A percentile compares a stretch with the other conserved stretches of the same genome.
Conservation (phyloP, 345 rosid genomes). For the Lepidium africanum region DNA sequence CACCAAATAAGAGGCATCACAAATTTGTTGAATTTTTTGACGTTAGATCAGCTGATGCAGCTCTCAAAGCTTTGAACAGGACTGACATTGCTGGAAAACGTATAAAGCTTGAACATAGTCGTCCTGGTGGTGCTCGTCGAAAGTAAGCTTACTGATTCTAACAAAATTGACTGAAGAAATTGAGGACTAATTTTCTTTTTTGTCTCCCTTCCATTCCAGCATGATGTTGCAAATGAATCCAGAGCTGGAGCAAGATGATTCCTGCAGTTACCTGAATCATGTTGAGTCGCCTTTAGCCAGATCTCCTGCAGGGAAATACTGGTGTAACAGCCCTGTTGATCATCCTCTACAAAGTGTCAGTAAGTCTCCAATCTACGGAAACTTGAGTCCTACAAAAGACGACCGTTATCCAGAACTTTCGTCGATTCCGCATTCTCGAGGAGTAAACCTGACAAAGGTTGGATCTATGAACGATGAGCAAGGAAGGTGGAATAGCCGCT, state of each 20-base stretch:
- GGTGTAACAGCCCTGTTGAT: conserved; percentile 51
- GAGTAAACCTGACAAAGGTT: conserved; percentile 32
- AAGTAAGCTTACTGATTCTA: conserved; percentile 30
- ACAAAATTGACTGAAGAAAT: neutral
- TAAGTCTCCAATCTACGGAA: conserved; percentile 36
- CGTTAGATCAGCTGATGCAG: conserved; percentile 75
- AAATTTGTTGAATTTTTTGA: conserved; percentile 78
- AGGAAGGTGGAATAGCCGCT: conserved; percentile 31
- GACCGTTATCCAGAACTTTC: conserved; percentile 40
- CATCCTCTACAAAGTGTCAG: conserved; percentile 37
- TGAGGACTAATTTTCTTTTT: neutral
- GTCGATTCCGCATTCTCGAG: conserved; percentile 39
- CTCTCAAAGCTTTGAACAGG: conserved; percentile 61
- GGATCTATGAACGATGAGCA: conserved; percentile 47
- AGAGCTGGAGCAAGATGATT: conserved; percentile 62
- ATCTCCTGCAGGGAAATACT: conserved; percentile 49
- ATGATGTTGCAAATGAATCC: conserved; percentile 54
- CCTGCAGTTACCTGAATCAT: conserved; percentile 37
- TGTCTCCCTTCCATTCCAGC: conserved; percentile 21
- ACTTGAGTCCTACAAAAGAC: conserved; percentile 38
- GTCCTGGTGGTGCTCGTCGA: conserved; percentile 81
- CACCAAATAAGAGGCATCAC: conserved; percentile 80
- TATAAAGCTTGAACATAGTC: conserved; percentile 81
- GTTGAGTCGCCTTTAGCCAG: conserved; percentile 46
- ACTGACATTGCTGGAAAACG: conserved; percentile 81